Conservation (phyloP, 305 asterid species). For the Ruellia speciosa region DNA sequence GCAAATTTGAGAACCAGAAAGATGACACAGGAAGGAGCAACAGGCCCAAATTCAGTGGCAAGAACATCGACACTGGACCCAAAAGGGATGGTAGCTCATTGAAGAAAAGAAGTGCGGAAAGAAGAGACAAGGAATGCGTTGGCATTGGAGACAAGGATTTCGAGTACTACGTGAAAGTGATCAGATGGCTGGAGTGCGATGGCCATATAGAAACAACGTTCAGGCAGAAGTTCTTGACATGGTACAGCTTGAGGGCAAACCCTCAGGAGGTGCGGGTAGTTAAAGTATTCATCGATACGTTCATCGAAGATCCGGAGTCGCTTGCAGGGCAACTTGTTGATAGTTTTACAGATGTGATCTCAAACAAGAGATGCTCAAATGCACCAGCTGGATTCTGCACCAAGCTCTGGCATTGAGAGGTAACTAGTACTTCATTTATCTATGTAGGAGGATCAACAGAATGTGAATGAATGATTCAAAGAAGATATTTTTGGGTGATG, state of each 20-base stretch:
- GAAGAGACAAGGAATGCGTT: slow-evolving; percentile 32
- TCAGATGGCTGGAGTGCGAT: slow-evolving; percentile 63
- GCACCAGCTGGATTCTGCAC: slow-evolving; percentile 53
- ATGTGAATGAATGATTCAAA: not conserved
- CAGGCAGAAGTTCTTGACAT: slow-evolving; percentile 72
- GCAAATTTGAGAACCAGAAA: slow-evolving; percentile 52
- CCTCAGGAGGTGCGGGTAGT: slow-evolving; percentile 55
- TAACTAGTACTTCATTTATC: not conserved
- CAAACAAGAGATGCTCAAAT: slow-evolving; percentile 32
- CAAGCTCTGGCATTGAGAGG: slow-evolving; percentile 68
- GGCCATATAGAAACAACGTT: slow-evolving; percentile 54
- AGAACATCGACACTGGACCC: slow-evolving; percentile 29
- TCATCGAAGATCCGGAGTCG: slow-evolving; percentile 56
- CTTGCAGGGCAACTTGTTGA: slow-evolving; percentile 72
- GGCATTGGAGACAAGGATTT: slow-evolving; percentile 52
- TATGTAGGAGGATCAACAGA: not conserved
- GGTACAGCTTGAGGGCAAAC: slow-evolving; percentile 77
- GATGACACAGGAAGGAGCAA: slow-evolving; percentile 33
- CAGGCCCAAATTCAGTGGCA: slow-evolving; percentile 25
- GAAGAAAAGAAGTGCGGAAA: slow-evolving; percentile 40
- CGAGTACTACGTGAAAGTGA: slow-evolving; percentile 62
- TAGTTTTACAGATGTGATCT: slow-evolving; percentile 49
- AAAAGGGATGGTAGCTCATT: slow-evolving; percentile 36
- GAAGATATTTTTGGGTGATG: slow-evolving; percentile 2
- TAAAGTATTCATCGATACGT: slow-evolving; percentile 55